Conservation (phyloP, 345 rosid genomes). For the Brassica nigra region DNA sequence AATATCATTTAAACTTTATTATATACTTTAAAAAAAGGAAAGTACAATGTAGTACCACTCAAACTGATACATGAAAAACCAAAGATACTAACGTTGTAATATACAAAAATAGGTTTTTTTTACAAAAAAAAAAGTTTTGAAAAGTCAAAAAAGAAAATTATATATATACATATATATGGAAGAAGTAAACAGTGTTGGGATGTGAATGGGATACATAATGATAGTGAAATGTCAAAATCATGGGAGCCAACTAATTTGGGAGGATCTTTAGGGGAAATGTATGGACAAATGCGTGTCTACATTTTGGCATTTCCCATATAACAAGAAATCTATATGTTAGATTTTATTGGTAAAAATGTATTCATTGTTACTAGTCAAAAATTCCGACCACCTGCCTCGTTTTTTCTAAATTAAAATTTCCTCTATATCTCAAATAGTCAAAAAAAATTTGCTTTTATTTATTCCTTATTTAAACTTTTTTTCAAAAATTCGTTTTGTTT, state of each 20-base stretch:
- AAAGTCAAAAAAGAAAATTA: neutral
- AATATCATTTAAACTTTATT: neutral
- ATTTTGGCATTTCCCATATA: slow-evolving; percentile 25
- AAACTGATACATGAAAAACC: slow-evolving; percentile 9
- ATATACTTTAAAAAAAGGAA: neutral
- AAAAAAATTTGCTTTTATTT: neutral
- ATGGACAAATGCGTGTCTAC: slow-evolving; percentile 23
- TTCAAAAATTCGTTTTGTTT: neutral
- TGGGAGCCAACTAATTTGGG: slow-evolving; percentile 44
- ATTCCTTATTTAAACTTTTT: neutral
- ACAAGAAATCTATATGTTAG: neutral
- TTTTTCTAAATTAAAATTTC: neutral
- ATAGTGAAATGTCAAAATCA: slow-evolving; percentile 40
- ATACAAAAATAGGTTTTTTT: neutral
- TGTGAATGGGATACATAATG: slow-evolving; percentile 39
- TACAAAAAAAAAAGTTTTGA: too few relatives aligned
- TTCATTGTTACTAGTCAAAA: slow-evolving; percentile 16
- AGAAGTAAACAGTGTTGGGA: slow-evolving; percentile 27
- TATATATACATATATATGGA: neutral
- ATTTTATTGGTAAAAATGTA: slow-evolving; percentile 25
- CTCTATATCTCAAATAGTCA: neutral
- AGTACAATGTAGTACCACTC: slow-evolving; percentile 23
- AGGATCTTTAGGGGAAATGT: slow-evolving; percentile 34
- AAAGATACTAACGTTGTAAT: neutral
- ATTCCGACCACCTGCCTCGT: slow-evolving; percentile 11